These are phyloP conservation scores for Mortierella sp. DNA, from an alignment of 371 early-diverging fungal species.

Conservation along the genomic window DNA sequence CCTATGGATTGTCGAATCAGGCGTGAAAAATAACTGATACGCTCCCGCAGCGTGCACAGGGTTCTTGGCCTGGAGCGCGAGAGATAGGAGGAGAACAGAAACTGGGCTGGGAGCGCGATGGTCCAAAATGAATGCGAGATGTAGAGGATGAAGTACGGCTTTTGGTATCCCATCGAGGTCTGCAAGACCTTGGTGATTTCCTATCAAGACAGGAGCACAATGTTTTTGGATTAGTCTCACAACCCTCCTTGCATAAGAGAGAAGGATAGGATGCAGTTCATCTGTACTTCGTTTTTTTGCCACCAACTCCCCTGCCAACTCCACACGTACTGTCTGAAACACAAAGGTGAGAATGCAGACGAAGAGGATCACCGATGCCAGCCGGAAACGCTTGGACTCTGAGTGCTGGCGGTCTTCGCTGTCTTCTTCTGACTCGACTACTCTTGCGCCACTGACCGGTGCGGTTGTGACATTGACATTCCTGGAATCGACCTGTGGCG, in stretches of 20 bases:
- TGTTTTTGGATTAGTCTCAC: no score
- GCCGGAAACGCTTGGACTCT: slow-evolving; percentile 13
- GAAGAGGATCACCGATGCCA: slow-evolving; percentile 59
- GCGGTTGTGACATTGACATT: not conserved
- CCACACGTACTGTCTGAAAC: slow-evolving; percentile 62
- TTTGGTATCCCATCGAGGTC: slow-evolving; percentile 66
- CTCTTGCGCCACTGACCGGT: not conserved
- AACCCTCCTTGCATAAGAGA: no score
- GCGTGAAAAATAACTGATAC: slow-evolving; percentile 24
- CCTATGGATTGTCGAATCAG: slow-evolving; percentile 29
- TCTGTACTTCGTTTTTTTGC: no score
- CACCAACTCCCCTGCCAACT: not conserved
- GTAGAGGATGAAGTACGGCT: slow-evolving; percentile 87
- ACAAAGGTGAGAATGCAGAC: slow-evolving; percentile 74
- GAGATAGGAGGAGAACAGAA: slow-evolving; percentile 37
- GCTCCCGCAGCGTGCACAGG: slow-evolving; percentile 14
- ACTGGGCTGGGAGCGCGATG: slow-evolving; percentile 74
- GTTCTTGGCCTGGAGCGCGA: slow-evolving; percentile 16
- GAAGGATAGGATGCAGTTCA: not conserved
- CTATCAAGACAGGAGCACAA: slow-evolving; percentile 34
- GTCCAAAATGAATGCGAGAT: slow-evolving; percentile 80
- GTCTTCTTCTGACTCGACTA: not conserved
- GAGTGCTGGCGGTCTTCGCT: slow-evolving; percentile 5
- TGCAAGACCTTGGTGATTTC: slow-evolving; percentile 77
- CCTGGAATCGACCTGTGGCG: no score